These are phyloP conservation scores for Boletales sp. DNA, from an alignment of 768 basidiomycete genomes.

Conservation along the genomic window DNA sequence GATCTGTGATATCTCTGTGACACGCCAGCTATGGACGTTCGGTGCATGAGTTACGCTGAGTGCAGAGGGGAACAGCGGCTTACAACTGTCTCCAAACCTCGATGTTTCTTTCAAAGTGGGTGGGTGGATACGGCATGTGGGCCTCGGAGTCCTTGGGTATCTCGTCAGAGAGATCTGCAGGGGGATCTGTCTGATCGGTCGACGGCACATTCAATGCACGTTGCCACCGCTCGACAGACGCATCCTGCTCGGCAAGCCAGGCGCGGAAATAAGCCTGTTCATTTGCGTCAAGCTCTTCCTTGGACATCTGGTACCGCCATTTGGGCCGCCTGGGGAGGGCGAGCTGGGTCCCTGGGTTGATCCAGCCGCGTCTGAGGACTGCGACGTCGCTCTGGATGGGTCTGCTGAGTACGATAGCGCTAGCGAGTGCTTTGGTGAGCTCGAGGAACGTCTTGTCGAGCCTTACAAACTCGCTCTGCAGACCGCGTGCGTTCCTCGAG, in stretches of 20 bases:
- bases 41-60: not conserved
- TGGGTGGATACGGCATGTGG: slow-evolving; percentile 60
- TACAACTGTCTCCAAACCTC: slow-evolving; percentile 95
- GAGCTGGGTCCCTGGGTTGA: slow-evolving; percentile 2
- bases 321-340: slow-evolving; percentile 66
- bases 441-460: slow-evolving; percentile 59
- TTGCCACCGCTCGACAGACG: slow-evolving; percentile 51
- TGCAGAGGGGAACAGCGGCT: slow-evolving; percentile 24
- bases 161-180: not conserved
- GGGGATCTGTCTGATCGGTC: slow-evolving; percentile 3
- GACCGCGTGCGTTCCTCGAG: slow-evolving; percentile 43
- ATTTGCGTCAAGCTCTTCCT: slow-evolving; percentile 85
- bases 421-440: slow-evolving; percentile 53
- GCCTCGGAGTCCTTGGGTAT: slow-evolving; percentile 12
- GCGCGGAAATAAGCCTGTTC: slow-evolving; percentile 81
- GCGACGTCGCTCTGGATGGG: slow-evolving; percentile 48
- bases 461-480: slow-evolving; percentile 71
- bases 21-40: slow-evolving; percentile 69
- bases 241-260: slow-evolving; percentile 72
- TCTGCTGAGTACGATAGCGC: slow-evolving; percentile 47
- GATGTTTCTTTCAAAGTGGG: slow-evolving; percentile 85
- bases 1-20: slow-evolving; percentile 87
- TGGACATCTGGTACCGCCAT: slow-evolving; percentile 84
- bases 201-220: slow-evolving; percentile 12
- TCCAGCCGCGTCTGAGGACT: slow-evolving; percentile 29